A percentile compares a stretch with the other conserved stretches of the same genome.
Conservation (phyloP, 805 yeast genomes). For the Starmerella riodocensis region DNA sequence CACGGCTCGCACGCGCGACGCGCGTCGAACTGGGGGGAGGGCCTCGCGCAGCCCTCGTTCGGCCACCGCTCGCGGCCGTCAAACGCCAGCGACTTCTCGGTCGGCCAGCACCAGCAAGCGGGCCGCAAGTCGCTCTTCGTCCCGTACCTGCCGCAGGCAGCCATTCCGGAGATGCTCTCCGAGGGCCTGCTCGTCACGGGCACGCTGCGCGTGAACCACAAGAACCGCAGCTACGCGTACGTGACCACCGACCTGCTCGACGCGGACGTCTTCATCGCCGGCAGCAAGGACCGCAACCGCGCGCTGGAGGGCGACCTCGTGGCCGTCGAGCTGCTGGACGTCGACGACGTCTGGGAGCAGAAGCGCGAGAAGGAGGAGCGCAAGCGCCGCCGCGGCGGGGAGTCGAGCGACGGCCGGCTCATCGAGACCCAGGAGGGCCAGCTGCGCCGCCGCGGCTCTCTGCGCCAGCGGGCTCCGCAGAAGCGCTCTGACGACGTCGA, state of each 20-base stretch:
- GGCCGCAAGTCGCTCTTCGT: conserved; percentile 62
- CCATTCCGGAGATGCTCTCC: conserved; percentile 73
- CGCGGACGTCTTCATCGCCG: conserved; percentile 95
- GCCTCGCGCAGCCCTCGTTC: background rate
- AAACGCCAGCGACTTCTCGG: conserved; percentile 14
- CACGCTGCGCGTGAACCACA: conserved; percentile 82
- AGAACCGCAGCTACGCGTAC: conserved; percentile 94
- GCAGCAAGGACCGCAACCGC: conserved; percentile 94
- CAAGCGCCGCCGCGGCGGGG: conserved; percentile 65
- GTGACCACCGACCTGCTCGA: conserved; percentile 92
- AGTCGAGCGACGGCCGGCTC: conserved; percentile 3
- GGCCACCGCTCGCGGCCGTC: conserved; percentile 16
- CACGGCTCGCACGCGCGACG: background rate
- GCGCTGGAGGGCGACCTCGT: conserved; percentile 95
- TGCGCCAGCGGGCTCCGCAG: conserved; percentile 90
- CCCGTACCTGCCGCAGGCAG: conserved; percentile 87
- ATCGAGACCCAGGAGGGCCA: conserved; percentile 20
- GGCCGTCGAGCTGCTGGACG: conserved; percentile 85
- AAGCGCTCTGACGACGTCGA: conserved; percentile 97
- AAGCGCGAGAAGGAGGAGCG: conserved; percentile 95
- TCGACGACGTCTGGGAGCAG: conserved; percentile 95
- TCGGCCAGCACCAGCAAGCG: background rate
- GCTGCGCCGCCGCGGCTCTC: conserved; percentile 69
- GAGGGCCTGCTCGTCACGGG: conserved; percentile 92
- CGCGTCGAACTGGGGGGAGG: background rate